Base-by-base conservation (phyloP, 257 asterid species). In the Voacanga thouarsii region DNA sequence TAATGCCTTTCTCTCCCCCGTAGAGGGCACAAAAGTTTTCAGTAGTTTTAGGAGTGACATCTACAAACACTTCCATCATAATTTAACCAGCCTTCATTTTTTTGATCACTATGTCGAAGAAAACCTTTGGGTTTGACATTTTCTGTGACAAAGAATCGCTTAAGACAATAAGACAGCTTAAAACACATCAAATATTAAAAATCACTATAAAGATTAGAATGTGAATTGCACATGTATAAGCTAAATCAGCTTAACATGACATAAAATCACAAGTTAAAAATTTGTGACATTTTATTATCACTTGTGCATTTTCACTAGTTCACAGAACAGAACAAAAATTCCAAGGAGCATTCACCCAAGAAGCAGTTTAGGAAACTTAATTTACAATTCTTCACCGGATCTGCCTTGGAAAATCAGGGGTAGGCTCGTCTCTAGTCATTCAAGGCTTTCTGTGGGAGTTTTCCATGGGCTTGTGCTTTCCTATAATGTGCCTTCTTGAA, bases 21-120 rank as follows among this genome's bases (percentile, higher is more conserved):
- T 96, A 90, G 6, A 92, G 90, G 65, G 86, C 96, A 24, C 96
- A 85, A 50, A 92, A 92, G 66, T 92, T 92, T 43, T 92, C 95
- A 0, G 96, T 91, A 24, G 96, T 92, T 88, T 84, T 91, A 0
- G 96, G 97, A 3, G 90, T 83, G 0, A 59, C 77, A 63, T 90
- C 96, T 0, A 89, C 79, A 75, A 86, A 91, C 69, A 91, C 51
- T 44, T 91, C 93, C 92, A 92, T 91, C 77, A 92, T 92, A 12
- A 92, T 79, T 49, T 95, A 75, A 1, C 96, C 94, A 0, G 90
- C 86, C 57, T 92, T 92, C 7, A 59, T 56, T 77, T 85, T 89
- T 44, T 93, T 95, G 30, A 92, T 91, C 86, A 87, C 65, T 73
- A 92, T 86, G 80, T 92, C 94, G 43, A 92, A 92, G 90, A 91